These are phyloP conservation scores for Puccinia hordei DNA, from an alignment of 1,284 basidiomycete species.

Conservation along the genomic window DNA sequence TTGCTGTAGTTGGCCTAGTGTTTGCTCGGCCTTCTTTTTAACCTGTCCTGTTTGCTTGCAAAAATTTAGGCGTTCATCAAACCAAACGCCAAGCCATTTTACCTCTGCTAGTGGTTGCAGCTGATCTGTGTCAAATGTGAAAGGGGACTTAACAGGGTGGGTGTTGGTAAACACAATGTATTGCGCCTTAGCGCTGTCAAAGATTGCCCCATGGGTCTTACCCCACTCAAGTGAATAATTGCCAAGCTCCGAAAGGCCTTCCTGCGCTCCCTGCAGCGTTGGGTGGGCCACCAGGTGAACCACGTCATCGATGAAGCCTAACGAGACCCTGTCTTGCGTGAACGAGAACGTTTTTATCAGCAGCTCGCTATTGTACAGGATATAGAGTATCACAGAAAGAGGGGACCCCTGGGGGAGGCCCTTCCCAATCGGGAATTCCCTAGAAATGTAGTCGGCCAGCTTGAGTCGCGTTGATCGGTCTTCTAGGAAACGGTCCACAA, in stretches of 20 bases:
- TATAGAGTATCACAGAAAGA: too few relatives aligned
- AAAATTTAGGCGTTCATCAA: conserved; percentile 3
- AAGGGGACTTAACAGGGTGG: neutral
- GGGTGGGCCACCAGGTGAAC: neutral
- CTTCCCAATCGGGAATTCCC: too few relatives aligned
- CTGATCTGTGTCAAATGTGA: neutral
- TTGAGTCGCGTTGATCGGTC: too few relatives aligned
- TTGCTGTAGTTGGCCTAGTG: too few relatives aligned
- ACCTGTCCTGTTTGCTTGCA: too few relatives aligned
- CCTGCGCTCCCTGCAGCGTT: neutral
- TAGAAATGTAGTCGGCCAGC: too few relatives aligned
- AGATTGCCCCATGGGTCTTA: neutral
- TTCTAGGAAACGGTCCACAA: too few relatives aligned
- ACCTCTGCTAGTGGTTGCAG: neutral
- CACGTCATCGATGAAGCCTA: neutral
- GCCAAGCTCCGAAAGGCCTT: neutral
- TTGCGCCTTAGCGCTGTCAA: neutral
- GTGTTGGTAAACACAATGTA: neutral
- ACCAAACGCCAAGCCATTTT: neutral
- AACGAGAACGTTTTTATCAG: too few relatives aligned
- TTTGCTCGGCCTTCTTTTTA: too few relatives aligned
- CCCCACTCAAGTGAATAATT: neutral
- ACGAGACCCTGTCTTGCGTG: too few relatives aligned
- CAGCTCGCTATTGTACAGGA: too few relatives aligned
- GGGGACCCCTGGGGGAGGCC: too few relatives aligned